Evolutionary conservation across 345 rosid genomes (phyloP), one percentile per base, ranked within the genome.

Genomic region (Conringia planisiliqua): DNA sequence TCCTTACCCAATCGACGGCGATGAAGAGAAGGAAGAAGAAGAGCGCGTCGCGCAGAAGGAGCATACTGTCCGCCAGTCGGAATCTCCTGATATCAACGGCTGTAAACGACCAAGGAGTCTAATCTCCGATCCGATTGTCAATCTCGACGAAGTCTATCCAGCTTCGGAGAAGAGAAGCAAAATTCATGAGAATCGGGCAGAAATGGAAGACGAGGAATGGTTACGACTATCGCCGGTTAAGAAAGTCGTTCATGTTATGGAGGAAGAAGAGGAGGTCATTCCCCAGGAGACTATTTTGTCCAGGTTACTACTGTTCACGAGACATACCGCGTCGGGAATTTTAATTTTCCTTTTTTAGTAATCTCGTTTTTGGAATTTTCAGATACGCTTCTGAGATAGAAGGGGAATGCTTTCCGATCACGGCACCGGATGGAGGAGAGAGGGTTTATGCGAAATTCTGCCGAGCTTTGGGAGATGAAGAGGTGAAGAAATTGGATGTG

Each of bases 381-480:
- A 78, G 81, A 66, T 92, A 78, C 40, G 85, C 84, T 42, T 90
- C 90, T 3, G 79, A 83, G 83, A 90, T 95, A 27, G 87, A 92
- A n/a, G 97, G 99, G 4, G 96, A 86, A 59, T 92, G 85, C 35
- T 6, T 95, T 62, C 93, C 97, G 2, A 84, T 95, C 46, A 95
- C 97, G 3, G 93, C 93, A 6, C 96, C 97, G 0, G 82, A 81
- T 58, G 90, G 93, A 14, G 89, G 96, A n/a, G 91, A 90, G 27
- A 86, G 97, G 85, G 92, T 95, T 81, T 95, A 95, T 62, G 92
- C 86, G 8, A 95, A 85, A 84, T 78, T 95, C 35, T 83, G 82
- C 68, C 72, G 89, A 76, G 65, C 74, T 44, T 78, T 80, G 61
- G 70, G 68, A 55, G 90, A 86, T 44, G 82, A 75, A 50, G 62